phyloP scores from a whole-genome alignment of 73 alveolate species.

The Paramecium sonneborni region DNA sequence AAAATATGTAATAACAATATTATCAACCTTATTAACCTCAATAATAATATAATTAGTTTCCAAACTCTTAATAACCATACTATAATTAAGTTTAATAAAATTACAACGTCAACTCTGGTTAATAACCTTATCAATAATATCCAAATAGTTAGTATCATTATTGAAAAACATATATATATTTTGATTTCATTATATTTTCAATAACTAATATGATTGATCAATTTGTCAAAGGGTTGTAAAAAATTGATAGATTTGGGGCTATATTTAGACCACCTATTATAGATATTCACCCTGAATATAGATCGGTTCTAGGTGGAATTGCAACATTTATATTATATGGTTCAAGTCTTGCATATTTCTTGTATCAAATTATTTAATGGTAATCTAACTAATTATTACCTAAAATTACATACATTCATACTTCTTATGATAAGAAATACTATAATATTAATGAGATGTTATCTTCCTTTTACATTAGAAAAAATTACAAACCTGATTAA shows the following conservation, averaged over 20 bases:
- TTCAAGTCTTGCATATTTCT: not conserved
- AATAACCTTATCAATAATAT: not conserved
- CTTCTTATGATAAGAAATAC: not conserved
- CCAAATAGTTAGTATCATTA: not conserved
- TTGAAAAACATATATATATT: not conserved
- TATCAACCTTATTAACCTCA: not conserved
- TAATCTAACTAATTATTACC: conserved; percentile 2
- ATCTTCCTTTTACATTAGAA: not conserved
- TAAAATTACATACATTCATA: not conserved
- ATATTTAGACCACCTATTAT: not conserved
- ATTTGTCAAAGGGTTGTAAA: not conserved
- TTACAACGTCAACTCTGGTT: not conserved
- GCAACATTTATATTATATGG: conserved; percentile 18
- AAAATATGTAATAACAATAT: not conserved
- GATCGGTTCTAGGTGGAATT: conserved; percentile 21
- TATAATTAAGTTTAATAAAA: not conserved
- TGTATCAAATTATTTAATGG: conserved; percentile 6
- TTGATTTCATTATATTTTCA: not conserved
- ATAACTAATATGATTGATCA: not conserved
- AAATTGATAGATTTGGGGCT: conserved; percentile 26
- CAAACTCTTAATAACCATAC: not conserved
- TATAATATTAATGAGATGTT: not conserved
- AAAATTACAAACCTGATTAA: not conserved
- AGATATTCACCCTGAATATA: not conserved
- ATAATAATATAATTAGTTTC: not conserved